These are phyloP conservation scores for Colletotrichum siamense DNA, from an alignment of 2,329 filamentous ascomycete species.

Conservation along the genomic window DNA sequence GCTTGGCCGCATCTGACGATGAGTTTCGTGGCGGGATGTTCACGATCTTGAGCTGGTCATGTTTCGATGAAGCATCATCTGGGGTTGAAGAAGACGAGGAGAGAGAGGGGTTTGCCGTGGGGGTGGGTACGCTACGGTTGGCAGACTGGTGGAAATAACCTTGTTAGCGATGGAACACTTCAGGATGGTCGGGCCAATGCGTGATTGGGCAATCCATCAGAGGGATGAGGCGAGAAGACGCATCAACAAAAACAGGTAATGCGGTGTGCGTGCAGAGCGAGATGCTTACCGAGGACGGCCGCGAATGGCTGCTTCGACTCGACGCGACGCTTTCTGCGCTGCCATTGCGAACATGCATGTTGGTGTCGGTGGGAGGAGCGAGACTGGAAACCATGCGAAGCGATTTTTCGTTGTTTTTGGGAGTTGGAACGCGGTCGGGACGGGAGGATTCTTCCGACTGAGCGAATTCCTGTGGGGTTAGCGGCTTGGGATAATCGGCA, in stretches of 20 bases:
- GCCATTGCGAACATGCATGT: conserved; percentile 51
- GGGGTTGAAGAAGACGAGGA: conserved; percentile 48
- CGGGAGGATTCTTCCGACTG: conserved; percentile 32
- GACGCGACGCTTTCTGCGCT: conserved; percentile 72
- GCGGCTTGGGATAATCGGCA: conserved; percentile 43
- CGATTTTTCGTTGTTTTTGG: conserved; percentile 39
- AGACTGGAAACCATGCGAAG: conserved; percentile 37
- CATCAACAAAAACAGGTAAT: conserved; percentile 11
- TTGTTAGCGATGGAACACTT: conserved; percentile 51
- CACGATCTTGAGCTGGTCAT: conserved; percentile 60
- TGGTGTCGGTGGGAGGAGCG: conserved; percentile 27
- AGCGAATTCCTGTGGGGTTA: conserved; percentile 41
- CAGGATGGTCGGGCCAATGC: conserved; percentile 27
- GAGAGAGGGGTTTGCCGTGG: conserved; percentile 61
- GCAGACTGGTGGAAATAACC: conserved; percentile 56
- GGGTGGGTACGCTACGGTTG: conserved; percentile 62
- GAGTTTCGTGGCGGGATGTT: conserved; percentile 68
- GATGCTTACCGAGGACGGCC: conserved; percentile 69
- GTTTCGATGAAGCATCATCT: conserved; percentile 53
- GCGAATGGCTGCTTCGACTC: conserved; percentile 62
- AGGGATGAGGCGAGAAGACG: conserved; percentile 1
- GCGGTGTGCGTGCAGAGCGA: conserved; percentile 7
- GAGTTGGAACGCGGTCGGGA: conserved; percentile 18
- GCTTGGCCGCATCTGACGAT: conserved; percentile 70
- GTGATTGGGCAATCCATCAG: conserved; percentile 50